Evolutionary conservation across 2,329 filamentous ascomycete genomes (phyloP), one percentile per base, ranked within the genome.

Genomic region (Zasmidium citrigriseum): DNA sequence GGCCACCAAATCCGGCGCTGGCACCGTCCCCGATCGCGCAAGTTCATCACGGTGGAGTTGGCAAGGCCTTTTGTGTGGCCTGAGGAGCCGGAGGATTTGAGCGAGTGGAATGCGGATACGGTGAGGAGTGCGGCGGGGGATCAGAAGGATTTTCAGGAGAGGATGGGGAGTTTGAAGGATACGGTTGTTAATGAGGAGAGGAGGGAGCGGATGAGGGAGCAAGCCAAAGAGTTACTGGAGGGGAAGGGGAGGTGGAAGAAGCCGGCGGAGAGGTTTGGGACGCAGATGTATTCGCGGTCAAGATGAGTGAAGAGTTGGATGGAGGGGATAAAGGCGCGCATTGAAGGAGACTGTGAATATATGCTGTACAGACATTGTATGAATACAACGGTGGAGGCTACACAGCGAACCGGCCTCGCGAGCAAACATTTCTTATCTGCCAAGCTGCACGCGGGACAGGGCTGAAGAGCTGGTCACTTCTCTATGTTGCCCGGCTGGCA

Each of bases 21-120:
- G 80, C 88, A 86, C 75, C 85, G 93, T 22, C 89, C 90, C 23
- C 81, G 84, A 64, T 80, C 86, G 51, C 83, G 87, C 70, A 99
- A 99, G 84, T 89, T 88, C 75, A 99, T 99, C 95, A 96, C 89
- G 45, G 91, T 96, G 46, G 90, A 97, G 81, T 84, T 99, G 79
- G 85, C 83, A 61, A 80, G 88, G 79, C 91, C 93, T 3, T 99
- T 99, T 78, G 86, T 90, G 57, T 98, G 91, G 89, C 95, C 95
- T 1, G 83, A 86, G 64, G 75, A 80, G 65, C 89, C 91, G 3
- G 75, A 80, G 64, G 82, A 80, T 57, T 76, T 80, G 73, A 92
- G 78, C 58, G 82, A 79, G 22, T 74, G 71, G 71, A 68, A 68
- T 47, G 64, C 63, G 55, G 66, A 69, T 29, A 67, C 69, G 41